phyloP scores from a whole-genome alignment of 306 rosid species.

The Canavalia ensiformis region DNA sequence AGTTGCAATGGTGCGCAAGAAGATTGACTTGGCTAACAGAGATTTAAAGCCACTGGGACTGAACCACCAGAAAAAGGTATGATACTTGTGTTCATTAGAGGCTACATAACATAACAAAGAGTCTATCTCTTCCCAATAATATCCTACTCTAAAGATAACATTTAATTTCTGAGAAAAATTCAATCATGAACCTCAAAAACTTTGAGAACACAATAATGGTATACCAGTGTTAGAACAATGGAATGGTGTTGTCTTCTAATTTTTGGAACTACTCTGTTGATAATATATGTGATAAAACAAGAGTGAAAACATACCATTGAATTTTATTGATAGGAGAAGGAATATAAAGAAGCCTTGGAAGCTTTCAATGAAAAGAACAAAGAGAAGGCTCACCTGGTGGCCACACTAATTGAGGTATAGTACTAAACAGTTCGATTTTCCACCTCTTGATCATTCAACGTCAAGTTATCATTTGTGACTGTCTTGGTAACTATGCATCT shows the following conservation, averaged over 20 bases:
- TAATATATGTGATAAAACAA: neutral
- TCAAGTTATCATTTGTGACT: neutral
- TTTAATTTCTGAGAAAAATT: neutral
- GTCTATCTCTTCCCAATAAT: neutral
- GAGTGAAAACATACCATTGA: slow-evolving; percentile 1
- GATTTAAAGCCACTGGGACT: slow-evolving; percentile 84
- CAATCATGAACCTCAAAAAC: neutral
- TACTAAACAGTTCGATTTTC: slow-evolving; percentile 28
- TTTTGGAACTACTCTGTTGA: neutral
- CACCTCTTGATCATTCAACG: neutral
- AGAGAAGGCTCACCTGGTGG: slow-evolving; percentile 77
- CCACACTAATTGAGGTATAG: slow-evolving; percentile 80
- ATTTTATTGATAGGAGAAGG: slow-evolving; percentile 74
- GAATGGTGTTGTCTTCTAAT: neutral
- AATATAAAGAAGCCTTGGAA: slow-evolving; percentile 79
- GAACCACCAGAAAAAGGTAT: slow-evolving; percentile 84
- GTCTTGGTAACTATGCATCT: neutral
- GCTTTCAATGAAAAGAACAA: slow-evolving; percentile 78
- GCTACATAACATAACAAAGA: neutral
- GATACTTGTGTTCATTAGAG: slow-evolving; percentile 9
- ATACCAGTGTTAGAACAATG: neutral
- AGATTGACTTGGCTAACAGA: slow-evolving; percentile 69
- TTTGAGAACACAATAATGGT: slow-evolving; percentile 9
- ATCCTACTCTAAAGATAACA: neutral
- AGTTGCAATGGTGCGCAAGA: slow-evolving; percentile 81